Conservation (phyloP, 805 yeast species). For the Brettanomyces anomalus region DNA sequence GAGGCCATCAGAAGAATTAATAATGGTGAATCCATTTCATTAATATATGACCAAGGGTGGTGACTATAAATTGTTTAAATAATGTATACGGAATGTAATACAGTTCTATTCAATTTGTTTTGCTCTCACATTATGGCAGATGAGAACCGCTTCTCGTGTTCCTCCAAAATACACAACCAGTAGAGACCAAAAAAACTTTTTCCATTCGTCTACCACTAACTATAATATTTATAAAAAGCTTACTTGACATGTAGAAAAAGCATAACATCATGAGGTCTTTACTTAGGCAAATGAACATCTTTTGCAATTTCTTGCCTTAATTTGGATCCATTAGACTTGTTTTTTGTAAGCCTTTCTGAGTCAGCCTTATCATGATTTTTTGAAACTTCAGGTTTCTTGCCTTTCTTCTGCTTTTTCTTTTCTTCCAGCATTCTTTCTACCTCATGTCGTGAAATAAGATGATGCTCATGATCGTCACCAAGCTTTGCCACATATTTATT, state of each 20-base stretch:
- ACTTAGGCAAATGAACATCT: too few species aligned
- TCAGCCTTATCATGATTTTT: neutral
- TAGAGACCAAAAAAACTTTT: too few species aligned
- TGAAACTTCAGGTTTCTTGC: neutral
- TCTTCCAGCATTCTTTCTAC: conserved; percentile 31
- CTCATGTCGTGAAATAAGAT: conserved; percentile 60
- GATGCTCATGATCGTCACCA: conserved; percentile 47
- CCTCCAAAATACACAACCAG: too few species aligned
- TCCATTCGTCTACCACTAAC: too few species aligned
- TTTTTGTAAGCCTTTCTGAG: neutral
- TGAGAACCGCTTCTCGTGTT: too few species aligned
- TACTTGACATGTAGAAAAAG: too few species aligned
- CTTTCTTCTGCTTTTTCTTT: conserved; percentile 17
- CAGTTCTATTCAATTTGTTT: neutral
- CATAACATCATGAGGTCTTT: too few species aligned
- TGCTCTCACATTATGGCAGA: too few species aligned
- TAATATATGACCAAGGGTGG: conserved; percentile 84
- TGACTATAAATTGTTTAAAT: conserved; percentile 12
- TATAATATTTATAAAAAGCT: too few species aligned
- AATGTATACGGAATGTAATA: neutral
- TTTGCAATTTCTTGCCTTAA: too few species aligned
- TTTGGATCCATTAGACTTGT: neutral
- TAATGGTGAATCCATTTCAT: conserved; percentile 92
- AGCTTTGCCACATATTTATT: conserved; percentile 12
- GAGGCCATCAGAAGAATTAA: conserved; percentile 95